Percentiles rank a stretch among this genome's conserved stretches.
These are phyloP conservation scores for Sporothrix globosa DNA, from an alignment of 2,329 filamentous ascomycete species.

Conservation along the genomic window DNA sequence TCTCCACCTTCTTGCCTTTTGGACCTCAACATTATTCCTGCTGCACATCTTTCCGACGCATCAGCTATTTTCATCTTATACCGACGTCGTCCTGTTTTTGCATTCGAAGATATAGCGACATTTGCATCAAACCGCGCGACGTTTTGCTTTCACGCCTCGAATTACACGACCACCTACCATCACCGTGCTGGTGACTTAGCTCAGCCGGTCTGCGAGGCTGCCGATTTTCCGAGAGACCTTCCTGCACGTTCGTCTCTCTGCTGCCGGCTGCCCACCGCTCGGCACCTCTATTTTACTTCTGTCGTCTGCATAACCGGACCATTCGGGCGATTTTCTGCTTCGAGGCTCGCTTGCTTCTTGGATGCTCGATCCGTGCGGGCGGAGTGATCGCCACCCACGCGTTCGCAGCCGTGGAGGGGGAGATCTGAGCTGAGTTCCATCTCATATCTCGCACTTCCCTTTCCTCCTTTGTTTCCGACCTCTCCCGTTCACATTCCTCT, in stretches of 20 bases:
- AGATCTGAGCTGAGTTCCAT: conserved; percentile 26
- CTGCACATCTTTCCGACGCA: neutral
- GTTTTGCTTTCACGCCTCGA: neutral
- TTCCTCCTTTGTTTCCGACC: neutral
- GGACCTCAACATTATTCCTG: conserved; percentile 9
- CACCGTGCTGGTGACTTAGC: neutral
- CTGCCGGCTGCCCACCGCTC: conserved; percentile 15
- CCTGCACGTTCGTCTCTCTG: conserved; percentile 29
- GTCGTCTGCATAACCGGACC: neutral
- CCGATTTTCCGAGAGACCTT: conserved; percentile 24
- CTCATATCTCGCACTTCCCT: neutral
- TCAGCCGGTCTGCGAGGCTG: conserved; percentile 19
- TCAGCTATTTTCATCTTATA: neutral
- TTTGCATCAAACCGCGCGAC: neutral
- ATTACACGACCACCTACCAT: neutral
- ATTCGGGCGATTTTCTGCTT: neutral
- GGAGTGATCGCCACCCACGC: conserved; percentile 29
- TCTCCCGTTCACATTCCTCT: neutral
- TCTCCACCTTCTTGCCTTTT: conserved; percentile 24
- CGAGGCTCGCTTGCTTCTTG: conserved; percentile 5
- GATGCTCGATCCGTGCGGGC: conserved; percentile 30
- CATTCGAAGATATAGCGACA: neutral
- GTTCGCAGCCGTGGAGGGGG: conserved; percentile 31
- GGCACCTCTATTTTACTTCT: neutral
- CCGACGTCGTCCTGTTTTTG: neutral